These are phyloP conservation scores for Stropharia rugosoannulata DNA, from an alignment of 768 basidiomycete species.

Conservation along the genomic window DNA sequence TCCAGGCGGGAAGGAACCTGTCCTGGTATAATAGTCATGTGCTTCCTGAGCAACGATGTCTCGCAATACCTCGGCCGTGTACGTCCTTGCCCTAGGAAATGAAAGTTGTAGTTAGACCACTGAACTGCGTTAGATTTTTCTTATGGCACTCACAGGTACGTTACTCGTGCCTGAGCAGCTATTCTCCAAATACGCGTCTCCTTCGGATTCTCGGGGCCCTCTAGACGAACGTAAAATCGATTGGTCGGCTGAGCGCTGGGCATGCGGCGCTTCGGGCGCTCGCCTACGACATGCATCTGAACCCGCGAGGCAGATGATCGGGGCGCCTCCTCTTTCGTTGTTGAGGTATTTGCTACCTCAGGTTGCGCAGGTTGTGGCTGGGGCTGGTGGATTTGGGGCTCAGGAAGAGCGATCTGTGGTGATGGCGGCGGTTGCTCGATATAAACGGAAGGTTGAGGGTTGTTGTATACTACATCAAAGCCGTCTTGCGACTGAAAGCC, in stretches of 20 bases:
- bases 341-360: background rate
- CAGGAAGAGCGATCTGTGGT: background rate
- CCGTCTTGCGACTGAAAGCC: constrained; percentile 17
- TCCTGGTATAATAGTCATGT: constrained; percentile 20
- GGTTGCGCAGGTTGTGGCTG: constrained; percentile 4
- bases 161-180: background rate
- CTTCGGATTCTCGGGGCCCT: too few species aligned
- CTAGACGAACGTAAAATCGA: too few species aligned
- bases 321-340: background rate
- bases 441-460: background rate
- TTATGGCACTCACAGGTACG: too few species aligned
- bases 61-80: constrained; percentile 23
- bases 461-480: constrained; percentile 4
- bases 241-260: too few species aligned
- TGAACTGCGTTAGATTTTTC: too few species aligned
- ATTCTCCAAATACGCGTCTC: background rate
- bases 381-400: background rate
- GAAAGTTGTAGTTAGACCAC: background rate
- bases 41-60: constrained; percentile 24
- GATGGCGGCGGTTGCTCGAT: background rate
- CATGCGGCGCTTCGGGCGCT: too few species aligned
- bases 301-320: too few species aligned
- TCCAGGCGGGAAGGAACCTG: constrained; percentile 17
- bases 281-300: too few species aligned
- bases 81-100: constrained; percentile 16